Evolutionary conservation across 768 basidiomycete species (phyloP).

Genomic region (Tylopilus felleus): DNA sequence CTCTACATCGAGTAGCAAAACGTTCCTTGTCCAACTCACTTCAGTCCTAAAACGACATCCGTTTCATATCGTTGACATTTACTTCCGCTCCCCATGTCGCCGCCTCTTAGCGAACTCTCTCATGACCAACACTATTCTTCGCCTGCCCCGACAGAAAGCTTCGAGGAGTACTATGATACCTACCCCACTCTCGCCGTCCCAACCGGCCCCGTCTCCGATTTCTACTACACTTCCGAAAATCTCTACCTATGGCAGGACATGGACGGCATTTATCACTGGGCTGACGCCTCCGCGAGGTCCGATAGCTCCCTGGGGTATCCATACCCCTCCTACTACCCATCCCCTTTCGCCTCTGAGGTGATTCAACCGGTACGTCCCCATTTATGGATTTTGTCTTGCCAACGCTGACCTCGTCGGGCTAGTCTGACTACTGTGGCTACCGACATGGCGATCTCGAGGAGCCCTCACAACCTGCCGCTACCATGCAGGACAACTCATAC

Average conservation of each 20-base stretch:
- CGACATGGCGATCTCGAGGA: constrained; percentile 17
- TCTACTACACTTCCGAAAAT: constrained; percentile 28
- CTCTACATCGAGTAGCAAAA: constrained; percentile 21
- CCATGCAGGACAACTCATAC: constrained; percentile 22
- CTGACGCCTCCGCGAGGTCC: constrained; percentile 26
- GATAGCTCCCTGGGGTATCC: constrained; percentile 22
- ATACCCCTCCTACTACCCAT: constrained; percentile 11
- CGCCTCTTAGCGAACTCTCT: constrained; percentile 19
- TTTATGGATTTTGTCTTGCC: neutral
- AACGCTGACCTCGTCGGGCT: constrained; percentile 1
- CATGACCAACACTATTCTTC: constrained; percentile 18
- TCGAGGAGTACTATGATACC: constrained; percentile 25
- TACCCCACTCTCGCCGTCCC: constrained; percentile 18
- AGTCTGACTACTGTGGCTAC: constrained; percentile 20
- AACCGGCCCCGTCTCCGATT: constrained; percentile 13
- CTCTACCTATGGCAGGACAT: constrained; percentile 28
- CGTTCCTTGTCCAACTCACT: constrained; percentile 10
- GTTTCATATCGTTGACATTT: constrained; percentile 27
- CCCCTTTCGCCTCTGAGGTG: constrained; percentile 16
- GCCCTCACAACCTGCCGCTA: constrained; percentile 1
- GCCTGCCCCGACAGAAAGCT: constrained; percentile 5
- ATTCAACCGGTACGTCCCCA: constrained; percentile 17
- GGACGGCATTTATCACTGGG: constrained; percentile 28
- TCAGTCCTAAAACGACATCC: constrained; percentile 4
- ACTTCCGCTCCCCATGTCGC: constrained; percentile 24